Evolutionary conservation across 2,329 filamentous ascomycete species (phyloP), one percentile per base, ranked within the genome.

Genomic region (Beauveria rudraprayagi): DNA sequence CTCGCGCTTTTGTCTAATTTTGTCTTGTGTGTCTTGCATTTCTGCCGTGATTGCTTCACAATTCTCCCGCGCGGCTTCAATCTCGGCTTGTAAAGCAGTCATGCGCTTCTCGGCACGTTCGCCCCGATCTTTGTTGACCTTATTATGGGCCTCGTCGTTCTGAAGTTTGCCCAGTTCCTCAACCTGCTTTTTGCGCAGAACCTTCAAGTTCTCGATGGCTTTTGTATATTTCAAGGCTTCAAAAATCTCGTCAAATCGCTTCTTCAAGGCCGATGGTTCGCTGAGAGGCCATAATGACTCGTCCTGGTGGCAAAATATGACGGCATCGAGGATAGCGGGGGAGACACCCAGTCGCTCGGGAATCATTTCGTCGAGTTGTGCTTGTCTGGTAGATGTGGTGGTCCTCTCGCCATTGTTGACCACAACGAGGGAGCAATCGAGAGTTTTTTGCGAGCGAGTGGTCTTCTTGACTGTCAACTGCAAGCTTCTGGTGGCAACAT

Each of bases 251-350:
- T 99, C 94, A 63, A 99, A 99, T 57, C 87, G 89, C 73, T 95
- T 95, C 75, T 99, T 99, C 56, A 99, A 78, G 0, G 84, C 85
- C 0, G 84, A 79, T 0, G 94, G 91, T 69, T 96, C 91, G 70
- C 91, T 95, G 81, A 99, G 87, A 0, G 94, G 94, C 94, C 94
- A 99, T 30, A 97, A 76, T 28, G 93, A 97, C 67, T 99, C 94
- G 71, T 99, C 94, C 71, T 99, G 94, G 70, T 99, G 94, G 72
- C 94, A 99, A 76, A 99, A 99, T 67, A 99, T 97, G 71, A 99
- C 94, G 62, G 89, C 89, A 66, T 97, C 92, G 28, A 99, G 82
- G 60, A 99, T 87, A 14, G 94, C 92, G 60, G 88, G 87, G 1
- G 92, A 94, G 3, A 97, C 94, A 43, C 94, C 94, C 0, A 99